Conservation (phyloP, 495 filamentous ascomycete species). For the Bathelium albidoporum region DNA sequence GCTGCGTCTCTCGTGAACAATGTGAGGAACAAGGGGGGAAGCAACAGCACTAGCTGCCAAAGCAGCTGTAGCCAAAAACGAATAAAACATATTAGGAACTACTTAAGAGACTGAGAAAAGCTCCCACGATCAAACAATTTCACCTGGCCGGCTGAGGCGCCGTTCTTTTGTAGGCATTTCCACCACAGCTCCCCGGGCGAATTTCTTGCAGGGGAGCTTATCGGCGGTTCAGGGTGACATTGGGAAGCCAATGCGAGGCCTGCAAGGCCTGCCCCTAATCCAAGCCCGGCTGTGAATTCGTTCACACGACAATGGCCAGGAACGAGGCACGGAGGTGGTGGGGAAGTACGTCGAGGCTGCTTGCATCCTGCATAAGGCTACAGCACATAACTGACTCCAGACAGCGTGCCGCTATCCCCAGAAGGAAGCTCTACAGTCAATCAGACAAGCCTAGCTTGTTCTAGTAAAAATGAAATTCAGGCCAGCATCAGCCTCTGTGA, state of each 20-base stretch:
- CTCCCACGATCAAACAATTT: background rate
- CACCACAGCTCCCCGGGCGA: background rate
- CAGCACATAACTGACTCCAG: background rate
- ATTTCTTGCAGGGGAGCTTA: slow-evolving; percentile 2
- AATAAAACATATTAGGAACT: background rate
- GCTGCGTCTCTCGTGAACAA: slow-evolving; percentile 7
- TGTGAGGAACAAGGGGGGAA: slow-evolving; percentile 10
- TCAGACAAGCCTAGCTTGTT: background rate
- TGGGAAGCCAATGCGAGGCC: background rate
- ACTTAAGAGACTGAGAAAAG: slow-evolving; percentile 4
- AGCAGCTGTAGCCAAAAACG: slow-evolving; percentile 2
- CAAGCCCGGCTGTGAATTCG: background rate
- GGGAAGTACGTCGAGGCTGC: background rate
- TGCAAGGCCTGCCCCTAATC: background rate
- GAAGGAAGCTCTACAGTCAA: background rate
- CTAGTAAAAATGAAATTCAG: background rate
- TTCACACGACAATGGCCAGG: background rate
- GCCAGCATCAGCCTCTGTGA: background rate
- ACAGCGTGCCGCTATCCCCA: slow-evolving; percentile 1
- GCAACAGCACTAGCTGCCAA: background rate
- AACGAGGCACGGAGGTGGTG: background rate
- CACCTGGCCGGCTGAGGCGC: background rate
- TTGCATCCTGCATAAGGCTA: background rate
- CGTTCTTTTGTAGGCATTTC: background rate
- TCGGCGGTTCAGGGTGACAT: background rate